A percentile compares a stretch with the other conserved stretches of the same genome.
These are phyloP conservation scores for Hura crepitans DNA, from an alignment of 441 rosid species.

Conservation along the genomic window DNA sequence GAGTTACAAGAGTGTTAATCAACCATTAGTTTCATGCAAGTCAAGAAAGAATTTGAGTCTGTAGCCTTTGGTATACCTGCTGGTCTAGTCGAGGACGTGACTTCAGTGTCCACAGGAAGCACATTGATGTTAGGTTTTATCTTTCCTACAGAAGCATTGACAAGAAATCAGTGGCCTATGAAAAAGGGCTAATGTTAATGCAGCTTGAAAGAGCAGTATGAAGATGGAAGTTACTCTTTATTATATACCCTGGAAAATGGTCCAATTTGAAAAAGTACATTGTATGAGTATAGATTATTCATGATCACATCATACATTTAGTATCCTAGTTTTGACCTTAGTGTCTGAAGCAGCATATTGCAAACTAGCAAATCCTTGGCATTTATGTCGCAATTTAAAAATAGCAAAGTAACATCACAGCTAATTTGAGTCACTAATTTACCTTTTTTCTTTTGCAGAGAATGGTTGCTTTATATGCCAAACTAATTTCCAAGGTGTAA, in stretches of 20 bases:
- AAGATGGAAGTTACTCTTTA: neutral
- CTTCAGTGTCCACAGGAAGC: constrained; percentile 25
- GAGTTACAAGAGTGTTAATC: neutral
- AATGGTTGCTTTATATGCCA: neutral
- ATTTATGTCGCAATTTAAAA: neutral
- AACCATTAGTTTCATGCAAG: neutral
- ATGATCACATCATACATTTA: neutral
- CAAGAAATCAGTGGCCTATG: neutral
- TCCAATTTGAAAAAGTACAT: neutral
- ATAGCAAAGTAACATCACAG: neutral
- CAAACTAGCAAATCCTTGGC: neutral
- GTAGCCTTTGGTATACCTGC: constrained; percentile 35
- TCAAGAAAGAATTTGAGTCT: neutral
- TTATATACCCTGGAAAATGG: neutral
- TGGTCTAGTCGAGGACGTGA: constrained; percentile 26
- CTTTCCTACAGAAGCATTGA: constrained; percentile 38
- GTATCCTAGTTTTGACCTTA: neutral
- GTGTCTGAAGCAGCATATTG: neutral
- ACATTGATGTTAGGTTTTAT: constrained; percentile 23
- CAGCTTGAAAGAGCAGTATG: neutral
- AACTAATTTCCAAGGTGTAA: neutral
- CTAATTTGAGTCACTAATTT: neutral
- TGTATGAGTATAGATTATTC: neutral
- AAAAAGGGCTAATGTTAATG: neutral
- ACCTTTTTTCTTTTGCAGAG: neutral